Conservation (phyloP, 257 asterid genomes). For the Henckelia pumila region DNA sequence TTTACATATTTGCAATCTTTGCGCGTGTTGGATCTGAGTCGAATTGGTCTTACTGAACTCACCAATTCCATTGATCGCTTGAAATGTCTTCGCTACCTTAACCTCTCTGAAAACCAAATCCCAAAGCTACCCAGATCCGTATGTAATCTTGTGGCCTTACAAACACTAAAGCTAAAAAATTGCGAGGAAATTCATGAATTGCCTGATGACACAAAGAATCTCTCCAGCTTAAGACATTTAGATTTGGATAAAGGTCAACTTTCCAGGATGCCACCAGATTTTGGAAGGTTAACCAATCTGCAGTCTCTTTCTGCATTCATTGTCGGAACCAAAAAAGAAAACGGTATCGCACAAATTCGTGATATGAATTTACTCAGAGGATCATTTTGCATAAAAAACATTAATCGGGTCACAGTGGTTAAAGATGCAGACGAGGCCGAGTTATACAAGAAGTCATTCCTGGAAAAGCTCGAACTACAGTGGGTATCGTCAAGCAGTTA, state of each 20-base stretch:
- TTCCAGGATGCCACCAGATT: slow-evolving; percentile 14
- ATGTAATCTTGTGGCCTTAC: slow-evolving; percentile 20
- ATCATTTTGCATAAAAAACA: slow-evolving; percentile 30
- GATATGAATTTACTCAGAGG: slow-evolving; percentile 30
- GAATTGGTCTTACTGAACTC: background rate
- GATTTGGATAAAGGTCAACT: slow-evolving; percentile 22
- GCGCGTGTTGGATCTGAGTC: slow-evolving; percentile 23
- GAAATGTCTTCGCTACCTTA: slow-evolving; percentile 25
- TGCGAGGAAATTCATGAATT: slow-evolving; percentile 21
- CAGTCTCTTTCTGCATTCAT: slow-evolving; percentile 26
- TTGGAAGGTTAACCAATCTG: slow-evolving; percentile 26
- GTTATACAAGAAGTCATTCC: slow-evolving; percentile 4
- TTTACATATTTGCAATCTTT: slow-evolving; percentile 16
- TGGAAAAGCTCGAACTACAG: slow-evolving; percentile 16
- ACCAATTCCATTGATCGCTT: slow-evolving; percentile 2
- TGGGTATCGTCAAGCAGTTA: background rate
- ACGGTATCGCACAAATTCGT: slow-evolving; percentile 18
- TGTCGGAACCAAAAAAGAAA: background rate
- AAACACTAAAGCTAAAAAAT: slow-evolving; percentile 25
- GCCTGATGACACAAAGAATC: too few relatives aligned
- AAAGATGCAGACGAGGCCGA: slow-evolving; percentile 10
- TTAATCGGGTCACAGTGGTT: background rate
- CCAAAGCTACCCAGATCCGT: slow-evolving; percentile 20
- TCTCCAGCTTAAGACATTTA: slow-evolving; percentile 31
- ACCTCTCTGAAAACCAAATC: slow-evolving; percentile 26